These are phyloP conservation scores for Arachis hypogaea DNA, from an alignment of 306 rosid genomes.

Conservation along the genomic window DNA sequence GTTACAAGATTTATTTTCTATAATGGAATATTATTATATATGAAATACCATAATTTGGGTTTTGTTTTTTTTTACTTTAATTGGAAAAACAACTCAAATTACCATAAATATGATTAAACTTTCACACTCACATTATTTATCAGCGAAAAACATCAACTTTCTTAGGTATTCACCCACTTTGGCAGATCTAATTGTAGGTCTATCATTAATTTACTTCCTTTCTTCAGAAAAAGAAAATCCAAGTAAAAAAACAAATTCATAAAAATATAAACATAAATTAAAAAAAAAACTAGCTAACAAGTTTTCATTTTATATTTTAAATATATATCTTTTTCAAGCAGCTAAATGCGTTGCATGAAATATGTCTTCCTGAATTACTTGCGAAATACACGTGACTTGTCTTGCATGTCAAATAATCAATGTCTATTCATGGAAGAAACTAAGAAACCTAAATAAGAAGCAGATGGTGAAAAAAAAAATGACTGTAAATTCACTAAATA, in stretches of 20 bases:
- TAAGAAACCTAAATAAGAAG: slow-evolving; percentile 2
- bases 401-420: slow-evolving; percentile 38
- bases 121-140: background rate
- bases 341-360: background rate
- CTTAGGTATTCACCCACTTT: slow-evolving; percentile 34
- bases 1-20: background rate
- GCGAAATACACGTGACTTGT: slow-evolving; percentile 13
- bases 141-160: slow-evolving; percentile 13
- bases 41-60: background rate
- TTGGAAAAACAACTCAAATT: background rate
- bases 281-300: too few species aligned
- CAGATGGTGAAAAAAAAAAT: background rate
- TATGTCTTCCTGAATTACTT: slow-evolving; percentile 9
- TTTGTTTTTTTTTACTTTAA: background rate
- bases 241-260: background rate
- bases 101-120: background rate
- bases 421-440: slow-evolving; percentile 8
- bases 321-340: background rate
- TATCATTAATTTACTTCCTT: background rate
- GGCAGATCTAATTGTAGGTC: slow-evolving; percentile 7
- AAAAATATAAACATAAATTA: background rate
- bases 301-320: too few species aligned
- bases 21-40: background rate
- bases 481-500: background rate
- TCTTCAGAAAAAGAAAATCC: background rate